Evolutionary conservation across 306 rosid species (phyloP).

Genomic region (Dryas drummondii): DNA sequence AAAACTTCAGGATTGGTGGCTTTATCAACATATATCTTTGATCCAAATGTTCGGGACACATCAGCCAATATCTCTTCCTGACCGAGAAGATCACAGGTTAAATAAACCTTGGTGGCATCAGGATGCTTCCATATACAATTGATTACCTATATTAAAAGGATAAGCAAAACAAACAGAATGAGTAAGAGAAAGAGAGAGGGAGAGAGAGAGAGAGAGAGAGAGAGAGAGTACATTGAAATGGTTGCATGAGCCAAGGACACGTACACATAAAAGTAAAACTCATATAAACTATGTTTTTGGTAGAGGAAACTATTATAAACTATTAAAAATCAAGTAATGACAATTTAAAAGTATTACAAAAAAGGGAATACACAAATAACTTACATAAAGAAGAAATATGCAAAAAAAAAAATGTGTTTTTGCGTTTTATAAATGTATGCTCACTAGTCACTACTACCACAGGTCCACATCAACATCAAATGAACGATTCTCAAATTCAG

Average conservation of each 20-base stretch:
- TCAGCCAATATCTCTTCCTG: slow-evolving; percentile 70
- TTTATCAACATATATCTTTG: slow-evolving; percentile 63
- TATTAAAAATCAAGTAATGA: too few relatives aligned
- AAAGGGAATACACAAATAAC: neutral
- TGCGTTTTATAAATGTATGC: too few relatives aligned
- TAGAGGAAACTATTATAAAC: too few relatives aligned
- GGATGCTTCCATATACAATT: slow-evolving; percentile 89
- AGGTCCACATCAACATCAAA: neutral
- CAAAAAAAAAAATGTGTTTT: too few relatives aligned
- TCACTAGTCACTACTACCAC: neutral
- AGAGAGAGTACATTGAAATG: neutral
- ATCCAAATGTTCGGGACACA: slow-evolving; percentile 70
- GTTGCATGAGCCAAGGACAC: neutral
- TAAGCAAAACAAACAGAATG: neutral
- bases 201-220: neutral
- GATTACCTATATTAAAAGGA: slow-evolving; percentile 49
- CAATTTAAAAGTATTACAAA: too few relatives aligned
- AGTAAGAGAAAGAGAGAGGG: neutral
- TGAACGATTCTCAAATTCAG: neutral
- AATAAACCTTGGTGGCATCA: slow-evolving; percentile 53
- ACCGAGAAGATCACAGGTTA: slow-evolving; percentile 67
- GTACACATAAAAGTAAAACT: neutral
- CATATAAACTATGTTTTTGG: neutral
- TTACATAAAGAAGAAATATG: too few relatives aligned
- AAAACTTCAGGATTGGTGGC: slow-evolving; percentile 50